Conservation (phyloP, 352 stramenopile genomes). For the Globisporangium viniferum region DNA sequence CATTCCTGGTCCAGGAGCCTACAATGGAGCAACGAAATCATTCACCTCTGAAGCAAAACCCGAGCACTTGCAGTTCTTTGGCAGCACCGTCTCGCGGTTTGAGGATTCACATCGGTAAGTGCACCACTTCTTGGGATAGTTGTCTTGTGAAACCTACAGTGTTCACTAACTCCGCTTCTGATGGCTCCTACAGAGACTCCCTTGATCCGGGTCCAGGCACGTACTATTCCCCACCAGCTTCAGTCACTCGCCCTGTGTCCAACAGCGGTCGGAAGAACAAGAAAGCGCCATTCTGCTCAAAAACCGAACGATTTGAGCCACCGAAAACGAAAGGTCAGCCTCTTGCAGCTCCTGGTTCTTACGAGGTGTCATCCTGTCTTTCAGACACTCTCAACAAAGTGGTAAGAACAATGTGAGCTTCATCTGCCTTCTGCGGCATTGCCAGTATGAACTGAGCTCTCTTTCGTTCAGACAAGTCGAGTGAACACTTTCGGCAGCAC, state of each 20-base stretch:
- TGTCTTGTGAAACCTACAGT: background rate
- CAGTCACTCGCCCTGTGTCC: constrained; percentile 24
- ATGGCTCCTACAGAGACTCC: constrained; percentile 19
- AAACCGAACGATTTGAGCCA: constrained; percentile 66
- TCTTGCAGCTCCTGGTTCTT: constrained; percentile 59
- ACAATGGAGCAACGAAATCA: constrained; percentile 39
- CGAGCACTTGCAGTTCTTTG: constrained; percentile 79
- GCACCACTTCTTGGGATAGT: background rate
- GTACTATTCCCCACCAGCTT: constrained; percentile 49
- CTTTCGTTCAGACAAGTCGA: constrained; percentile 40
- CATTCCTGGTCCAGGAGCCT: constrained; percentile 63
- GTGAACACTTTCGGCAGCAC: constrained; percentile 72
- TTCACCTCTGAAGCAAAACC: constrained; percentile 50
- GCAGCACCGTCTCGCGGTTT: constrained; percentile 70
- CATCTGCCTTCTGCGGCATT: background rate
- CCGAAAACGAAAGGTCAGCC: constrained; percentile 41
- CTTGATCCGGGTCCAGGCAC: constrained; percentile 42
- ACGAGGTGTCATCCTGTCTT: constrained; percentile 57
- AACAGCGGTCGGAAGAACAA: constrained; percentile 33
- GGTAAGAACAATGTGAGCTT: constrained; percentile 22
- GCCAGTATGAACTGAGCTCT: background rate
- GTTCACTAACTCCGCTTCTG: background rate
- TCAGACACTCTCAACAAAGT: constrained; percentile 69
- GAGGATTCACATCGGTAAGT: constrained; percentile 34
- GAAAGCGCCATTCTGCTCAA: constrained; percentile 59